A percentile compares a stretch with the other conserved stretches of the same genome.
Conservation (phyloP, 2,329 filamentous ascomycete species). For the Xylariaceae sp. region DNA sequence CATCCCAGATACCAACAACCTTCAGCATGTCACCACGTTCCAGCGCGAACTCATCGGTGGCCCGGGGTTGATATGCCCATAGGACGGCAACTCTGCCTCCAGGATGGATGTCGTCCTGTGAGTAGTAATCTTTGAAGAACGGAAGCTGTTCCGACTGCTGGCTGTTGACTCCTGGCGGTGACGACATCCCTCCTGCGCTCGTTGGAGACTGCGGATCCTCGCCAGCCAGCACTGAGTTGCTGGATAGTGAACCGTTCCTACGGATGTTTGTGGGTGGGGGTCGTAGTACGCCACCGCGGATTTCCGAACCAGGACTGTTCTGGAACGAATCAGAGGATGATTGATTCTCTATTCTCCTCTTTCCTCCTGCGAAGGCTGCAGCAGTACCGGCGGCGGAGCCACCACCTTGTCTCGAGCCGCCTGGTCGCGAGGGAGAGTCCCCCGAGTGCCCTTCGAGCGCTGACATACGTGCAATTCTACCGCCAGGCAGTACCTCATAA, state of each 20-base stretch:
- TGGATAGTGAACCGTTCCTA: constrained; percentile 85
- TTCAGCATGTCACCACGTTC: constrained; percentile 98
- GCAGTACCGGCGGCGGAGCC: constrained; percentile 41
- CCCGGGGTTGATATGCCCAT: constrained; percentile 95
- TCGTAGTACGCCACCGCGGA: constrained; percentile 51
- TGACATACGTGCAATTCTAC: constrained; percentile 92
- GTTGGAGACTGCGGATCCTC: constrained; percentile 71
- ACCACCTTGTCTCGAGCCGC: constrained; percentile 45
- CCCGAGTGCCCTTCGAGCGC: constrained; percentile 75
- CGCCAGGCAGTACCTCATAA: constrained; percentile 76
- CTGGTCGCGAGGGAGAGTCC: constrained; percentile 54
- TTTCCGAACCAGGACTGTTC: constrained; percentile 67
- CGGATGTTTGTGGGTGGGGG: constrained; percentile 58
- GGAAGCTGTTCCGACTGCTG: constrained; percentile 93
- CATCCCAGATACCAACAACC: constrained; percentile 97
- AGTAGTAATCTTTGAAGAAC: constrained; percentile 99
- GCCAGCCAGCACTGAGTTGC: constrained; percentile 68
- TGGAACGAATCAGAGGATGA: constrained; percentile 71
- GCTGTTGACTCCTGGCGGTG: constrained; percentile 75
- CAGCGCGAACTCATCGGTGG: constrained; percentile 85
- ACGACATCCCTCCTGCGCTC: constrained; percentile 72
- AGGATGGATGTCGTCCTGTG: constrained; percentile 89
- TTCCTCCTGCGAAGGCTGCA: constrained; percentile 45
- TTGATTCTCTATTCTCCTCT: constrained; percentile 48
- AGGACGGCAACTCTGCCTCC: constrained; percentile 85